Evolutionary conservation across 768 basidiomycete genomes (phyloP).

Genomic region (Boletales sp.): DNA sequence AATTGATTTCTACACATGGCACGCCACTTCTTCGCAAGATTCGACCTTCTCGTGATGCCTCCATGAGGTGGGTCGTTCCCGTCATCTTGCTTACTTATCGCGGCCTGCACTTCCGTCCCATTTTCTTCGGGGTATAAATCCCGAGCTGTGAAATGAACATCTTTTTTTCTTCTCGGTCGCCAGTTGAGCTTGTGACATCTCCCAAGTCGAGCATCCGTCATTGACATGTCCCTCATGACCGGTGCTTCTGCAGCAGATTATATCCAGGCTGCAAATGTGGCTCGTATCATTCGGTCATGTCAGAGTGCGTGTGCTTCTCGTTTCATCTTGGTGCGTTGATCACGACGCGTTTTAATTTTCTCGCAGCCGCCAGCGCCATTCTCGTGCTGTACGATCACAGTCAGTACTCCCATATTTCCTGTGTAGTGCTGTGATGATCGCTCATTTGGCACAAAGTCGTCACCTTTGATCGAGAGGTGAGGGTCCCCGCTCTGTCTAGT

Average conservation of each 20-base stretch:
- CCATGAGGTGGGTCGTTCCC: background rate
- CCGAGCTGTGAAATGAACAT: background rate
- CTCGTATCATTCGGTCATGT: slow-evolving; percentile 5
- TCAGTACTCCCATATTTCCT: background rate
- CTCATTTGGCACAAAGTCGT: slow-evolving; percentile 5
- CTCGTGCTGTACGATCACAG: slow-evolving; percentile 21
- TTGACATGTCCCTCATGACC: slow-evolving; percentile 1
- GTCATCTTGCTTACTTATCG: background rate
- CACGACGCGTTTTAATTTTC: background rate
- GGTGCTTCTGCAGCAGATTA: slow-evolving; percentile 1
- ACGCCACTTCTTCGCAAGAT: background rate
- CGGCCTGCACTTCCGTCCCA: too few relatives aligned
- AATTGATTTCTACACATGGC: background rate
- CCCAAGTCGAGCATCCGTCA: background rate
- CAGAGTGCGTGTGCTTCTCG: slow-evolving; percentile 7
- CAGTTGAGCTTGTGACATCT: background rate
- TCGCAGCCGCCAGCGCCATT: slow-evolving; percentile 6
- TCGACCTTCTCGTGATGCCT: background rate
- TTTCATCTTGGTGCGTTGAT: background rate
- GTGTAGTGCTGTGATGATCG: background rate
- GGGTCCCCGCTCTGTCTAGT: background rate
- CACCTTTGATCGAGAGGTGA: slow-evolving; percentile 16
- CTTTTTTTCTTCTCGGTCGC: background rate
- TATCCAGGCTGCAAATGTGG: background rate
- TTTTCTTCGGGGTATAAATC: background rate